A percentile compares a stretch with the other conserved stretches of the same genome.
These are phyloP conservation scores for Geosmithia flava DNA, from an alignment of 2,329 filamentous ascomycete species.

Conservation along the genomic window DNA sequence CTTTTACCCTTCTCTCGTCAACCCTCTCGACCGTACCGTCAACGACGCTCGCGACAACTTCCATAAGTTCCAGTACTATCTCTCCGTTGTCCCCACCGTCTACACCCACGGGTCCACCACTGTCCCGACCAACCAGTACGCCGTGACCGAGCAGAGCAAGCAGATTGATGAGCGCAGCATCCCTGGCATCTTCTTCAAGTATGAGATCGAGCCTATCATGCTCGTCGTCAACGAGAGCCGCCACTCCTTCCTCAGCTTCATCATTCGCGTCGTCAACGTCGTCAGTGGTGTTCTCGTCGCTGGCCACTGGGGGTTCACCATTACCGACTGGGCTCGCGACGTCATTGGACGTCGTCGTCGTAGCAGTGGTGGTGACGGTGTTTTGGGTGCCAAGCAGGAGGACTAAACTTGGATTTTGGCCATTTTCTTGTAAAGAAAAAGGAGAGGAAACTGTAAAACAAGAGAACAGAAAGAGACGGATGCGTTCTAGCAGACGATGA, in stretches of 20 bases:
- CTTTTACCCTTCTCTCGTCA: slow-evolving; percentile 88
- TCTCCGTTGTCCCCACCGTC: slow-evolving; percentile 87
- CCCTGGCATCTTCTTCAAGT: slow-evolving; percentile 95
- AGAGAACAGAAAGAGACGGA: neutral
- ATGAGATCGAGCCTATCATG: slow-evolving; percentile 93
- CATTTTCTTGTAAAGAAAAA: neutral
- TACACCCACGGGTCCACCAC: slow-evolving; percentile 61
- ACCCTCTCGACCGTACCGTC: slow-evolving; percentile 87
- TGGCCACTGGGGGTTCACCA: slow-evolving; percentile 83
- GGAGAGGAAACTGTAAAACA: neutral
- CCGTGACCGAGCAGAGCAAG: slow-evolving; percentile 79
- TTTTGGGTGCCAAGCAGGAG: slow-evolving; percentile 34
- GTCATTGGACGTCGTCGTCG: slow-evolving; percentile 37
- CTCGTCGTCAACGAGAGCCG: slow-evolving; percentile 75
- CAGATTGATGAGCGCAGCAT: slow-evolving; percentile 56
- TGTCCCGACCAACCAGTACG: slow-evolving; percentile 94
- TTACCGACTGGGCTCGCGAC: slow-evolving; percentile 61
- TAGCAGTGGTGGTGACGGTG: slow-evolving; percentile 30
- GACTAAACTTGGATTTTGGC: slow-evolving; percentile 10
- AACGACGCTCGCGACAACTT: slow-evolving; percentile 62
- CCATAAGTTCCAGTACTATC: slow-evolving; percentile 96
- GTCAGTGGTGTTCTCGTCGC: slow-evolving; percentile 84
- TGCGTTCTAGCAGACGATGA: neutral
- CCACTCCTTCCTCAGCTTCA: slow-evolving; percentile 58
- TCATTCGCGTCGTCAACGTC: slow-evolving; percentile 81